These are phyloP conservation scores for Hypoxylon sp. DNA, from an alignment of 2,329 filamentous ascomycete species.

Conservation along the genomic window DNA sequence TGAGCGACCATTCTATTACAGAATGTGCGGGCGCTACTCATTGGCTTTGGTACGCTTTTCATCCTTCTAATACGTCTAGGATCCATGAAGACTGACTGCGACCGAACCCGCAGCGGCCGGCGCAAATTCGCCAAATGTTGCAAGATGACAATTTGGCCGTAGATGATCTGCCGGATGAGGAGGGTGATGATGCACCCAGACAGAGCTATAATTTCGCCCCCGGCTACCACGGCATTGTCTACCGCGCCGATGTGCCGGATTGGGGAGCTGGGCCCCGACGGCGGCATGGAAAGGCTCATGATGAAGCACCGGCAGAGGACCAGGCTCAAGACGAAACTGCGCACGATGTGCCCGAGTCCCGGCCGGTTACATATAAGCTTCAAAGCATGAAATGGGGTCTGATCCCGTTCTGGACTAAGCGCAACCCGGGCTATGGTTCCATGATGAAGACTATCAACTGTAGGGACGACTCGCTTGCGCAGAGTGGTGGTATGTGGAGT, in stretches of 20 bases:
- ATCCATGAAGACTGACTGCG: slow-evolving; percentile 16
- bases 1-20: slow-evolving; percentile 21
- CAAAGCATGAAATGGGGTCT: slow-evolving; percentile 98
- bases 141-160: slow-evolving; percentile 81
- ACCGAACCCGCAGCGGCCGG: slow-evolving; percentile 72
- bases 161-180: slow-evolving; percentile 79
- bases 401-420: slow-evolving; percentile 93
- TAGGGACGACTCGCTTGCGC: slow-evolving; percentile 85
- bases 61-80: background rate
- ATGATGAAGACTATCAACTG: slow-evolving; percentile 95
- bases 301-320: slow-evolving; percentile 38
- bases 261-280: slow-evolving; percentile 65
- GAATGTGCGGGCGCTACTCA: slow-evolving; percentile 79
- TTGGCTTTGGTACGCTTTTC: slow-evolving; percentile 68
- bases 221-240: slow-evolving; percentile 86
- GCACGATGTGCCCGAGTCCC: slow-evolving; percentile 10
- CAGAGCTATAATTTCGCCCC: slow-evolving; percentile 95
- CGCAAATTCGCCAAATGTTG: slow-evolving; percentile 80
- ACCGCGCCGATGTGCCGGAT: slow-evolving; percentile 80
- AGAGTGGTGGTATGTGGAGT: slow-evolving; percentile 88
- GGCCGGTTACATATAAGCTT: slow-evolving; percentile 77
- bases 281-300: slow-evolving; percentile 34
- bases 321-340: slow-evolving; percentile 44
- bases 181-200: slow-evolving; percentile 65
- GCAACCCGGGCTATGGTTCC: slow-evolving; percentile 81